phyloP scores from a whole-genome alignment of 2,329 filamentous ascomycete species.

The Colletotrichum sp. region DNA sequence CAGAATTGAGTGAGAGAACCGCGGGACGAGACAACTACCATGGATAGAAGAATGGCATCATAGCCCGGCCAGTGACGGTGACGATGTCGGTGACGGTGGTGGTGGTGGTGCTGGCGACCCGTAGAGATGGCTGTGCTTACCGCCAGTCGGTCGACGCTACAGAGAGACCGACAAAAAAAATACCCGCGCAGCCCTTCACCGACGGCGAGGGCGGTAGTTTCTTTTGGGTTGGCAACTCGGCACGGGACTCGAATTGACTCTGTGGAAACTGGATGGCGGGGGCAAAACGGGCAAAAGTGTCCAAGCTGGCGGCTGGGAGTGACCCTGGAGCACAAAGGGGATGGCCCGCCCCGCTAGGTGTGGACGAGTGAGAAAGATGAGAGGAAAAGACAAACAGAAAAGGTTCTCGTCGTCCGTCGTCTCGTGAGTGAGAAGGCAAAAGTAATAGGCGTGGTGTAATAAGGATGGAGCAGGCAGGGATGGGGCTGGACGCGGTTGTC shows the following conservation, averaged over 20 bases:
- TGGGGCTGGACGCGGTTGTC: background rate
- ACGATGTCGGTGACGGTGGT: background rate
- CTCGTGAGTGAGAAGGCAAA: slow-evolving; percentile 11
- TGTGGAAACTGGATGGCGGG: background rate
- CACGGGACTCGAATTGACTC: background rate
- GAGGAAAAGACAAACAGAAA: background rate
- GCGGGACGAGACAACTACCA: background rate
- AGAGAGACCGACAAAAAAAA: background rate
- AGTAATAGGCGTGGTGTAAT: background rate
- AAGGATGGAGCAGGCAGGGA: background rate
- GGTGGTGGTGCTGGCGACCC: background rate
- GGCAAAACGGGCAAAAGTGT: background rate
- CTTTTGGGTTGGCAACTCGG: slow-evolving; percentile 4
- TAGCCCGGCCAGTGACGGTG: background rate
- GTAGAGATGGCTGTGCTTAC: background rate
- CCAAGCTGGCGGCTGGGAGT: slow-evolving; percentile 1
- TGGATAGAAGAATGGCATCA: background rate
- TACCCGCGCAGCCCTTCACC: background rate
- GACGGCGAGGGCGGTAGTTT: slow-evolving; percentile 2
- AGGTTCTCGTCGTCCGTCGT: background rate
- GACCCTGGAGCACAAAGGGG: background rate
- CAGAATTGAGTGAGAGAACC: background rate
- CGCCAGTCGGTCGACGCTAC: background rate
- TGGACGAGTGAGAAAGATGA: background rate
- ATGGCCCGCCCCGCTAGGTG: slow-evolving; percentile 5